Evolutionary conservation across 2,329 filamentous ascomycete genomes (phyloP), one percentile per base, ranked within the genome.

Genomic region (Pseudopyrenochaeta lycopersici): DNA sequence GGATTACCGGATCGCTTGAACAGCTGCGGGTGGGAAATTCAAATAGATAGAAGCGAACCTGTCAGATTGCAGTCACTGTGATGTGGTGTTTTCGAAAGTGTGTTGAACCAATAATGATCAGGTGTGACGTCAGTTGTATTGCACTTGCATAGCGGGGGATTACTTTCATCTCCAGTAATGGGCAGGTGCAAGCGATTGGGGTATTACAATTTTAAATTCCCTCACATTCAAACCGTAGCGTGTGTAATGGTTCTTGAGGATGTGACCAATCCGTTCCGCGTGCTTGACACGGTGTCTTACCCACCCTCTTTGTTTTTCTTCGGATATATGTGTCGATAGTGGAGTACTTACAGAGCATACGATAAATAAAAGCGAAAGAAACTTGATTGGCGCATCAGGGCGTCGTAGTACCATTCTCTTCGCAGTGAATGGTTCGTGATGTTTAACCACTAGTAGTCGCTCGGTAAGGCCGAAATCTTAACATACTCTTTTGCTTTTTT

Each of bases 1-100:
- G 50, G 40, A 52, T 38, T 30, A 15, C 49, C 36, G 46, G 58
- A 49, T 45, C 45, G 46, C 54, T 57, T 42, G 40, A 29, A 46
- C 17, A n/a, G 30, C 17, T 27, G 23, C 23, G 17, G 36, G 30
- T 52, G 15, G 33, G 17, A 20, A 14, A 44, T 18, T 36, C 31
- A 42, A 45, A 18, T 17, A 23, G 15, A 32, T 33, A 17, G 33
- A 46, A 45, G 44, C 51, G 46, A 45, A 12, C 38, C 41, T 39
- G 21, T 55, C 17, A 30, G 42, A 31, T 48, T 48, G 21, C 41
- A 29, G 41, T 42, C 33, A 40, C 35, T 7, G 46, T 46, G 33
- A 49, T 44, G 48, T 36, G 29, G 39, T 39, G 35, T 33, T 30
- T 36, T 41, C 30, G 18, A 41, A 21, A 20, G 38, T 43, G 9